Evolutionary conservation across 768 basidiomycete genomes (phyloP), one percentile per base, ranked within the genome.

Genomic region (Trametes villosa): DNA sequence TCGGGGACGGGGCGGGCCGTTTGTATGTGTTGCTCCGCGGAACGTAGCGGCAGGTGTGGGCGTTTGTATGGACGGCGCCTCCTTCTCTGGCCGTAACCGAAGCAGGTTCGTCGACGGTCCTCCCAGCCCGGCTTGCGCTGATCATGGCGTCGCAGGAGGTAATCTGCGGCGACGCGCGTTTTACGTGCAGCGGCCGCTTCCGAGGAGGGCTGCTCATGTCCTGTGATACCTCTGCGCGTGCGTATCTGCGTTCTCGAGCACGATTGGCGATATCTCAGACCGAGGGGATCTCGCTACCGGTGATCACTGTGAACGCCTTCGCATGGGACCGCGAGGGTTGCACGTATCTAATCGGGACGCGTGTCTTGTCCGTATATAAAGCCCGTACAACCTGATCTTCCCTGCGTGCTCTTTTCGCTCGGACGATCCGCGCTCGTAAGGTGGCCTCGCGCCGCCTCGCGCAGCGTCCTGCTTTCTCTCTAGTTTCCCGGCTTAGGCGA

Each of bases 241-340:
- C 50, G 33, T 26, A 40, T 15, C 30, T 15, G 9, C 33, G 33
- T 50, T 51, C 48, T 49, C 30, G 48, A 49, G 48, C 26, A 27
- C 42, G 57, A 52, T 44, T 44, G 44, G 45, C 51, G 44, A 29
- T 45, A 60, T 48, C 40, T 48, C 29, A 20, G 22, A 26, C 42
- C 17, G 55, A n/a, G 45, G 22, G 26, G 46, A 60, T 60, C 59
- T 60, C 44, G 51, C 46, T 48, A 38, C 59, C 59, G 59, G 59
- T 33, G 52, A 48, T 54, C 53, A 48, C 41, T 40, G 36, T 54
- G 53, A 60, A 60, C 40, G 52, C 59, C 59, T 54, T 30, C 44
- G 24, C 44, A 45, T 45, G 44, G 18, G 36, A 38, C 36, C 36
- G 36, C 36, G 36, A 18, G 13, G 36, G 36, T 38, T 38, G 15